Conservation (phyloP, 2,329 filamentous ascomycete genomes). For the Talaromyces sp. region DNA sequence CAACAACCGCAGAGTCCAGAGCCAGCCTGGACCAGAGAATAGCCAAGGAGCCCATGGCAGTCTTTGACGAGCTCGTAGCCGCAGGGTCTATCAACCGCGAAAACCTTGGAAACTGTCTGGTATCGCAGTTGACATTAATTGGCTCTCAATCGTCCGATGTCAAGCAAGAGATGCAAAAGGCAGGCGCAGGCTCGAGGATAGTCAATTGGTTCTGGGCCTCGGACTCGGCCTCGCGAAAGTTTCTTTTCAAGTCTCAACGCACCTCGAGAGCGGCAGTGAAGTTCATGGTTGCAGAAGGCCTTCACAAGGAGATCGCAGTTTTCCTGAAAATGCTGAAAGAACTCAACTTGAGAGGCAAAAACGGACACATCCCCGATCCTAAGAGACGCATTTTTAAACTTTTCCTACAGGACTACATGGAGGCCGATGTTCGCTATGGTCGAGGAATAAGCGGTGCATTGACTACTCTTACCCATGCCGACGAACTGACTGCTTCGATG, state of each 20-base stretch:
- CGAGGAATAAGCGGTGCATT: slow-evolving; percentile 27
- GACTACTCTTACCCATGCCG: slow-evolving; percentile 23
- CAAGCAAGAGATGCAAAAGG: slow-evolving; percentile 26
- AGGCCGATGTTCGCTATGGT: slow-evolving; percentile 30
- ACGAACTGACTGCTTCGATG: slow-evolving; percentile 16
- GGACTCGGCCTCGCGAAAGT: slow-evolving; percentile 21
- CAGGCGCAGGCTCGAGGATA: slow-evolving; percentile 28
- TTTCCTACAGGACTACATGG: slow-evolving; percentile 26
- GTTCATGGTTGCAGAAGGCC: slow-evolving; percentile 35
- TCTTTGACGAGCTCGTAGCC: slow-evolving; percentile 35
- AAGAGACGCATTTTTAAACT: slow-evolving; percentile 18
- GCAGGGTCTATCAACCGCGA: slow-evolving; percentile 27
- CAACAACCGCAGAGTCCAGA: slow-evolving; percentile 11
- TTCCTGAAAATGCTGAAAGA: slow-evolving; percentile 30
- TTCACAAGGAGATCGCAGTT: slow-evolving; percentile 26
- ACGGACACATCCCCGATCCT: slow-evolving; percentile 19
- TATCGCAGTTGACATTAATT: slow-evolving; percentile 27
- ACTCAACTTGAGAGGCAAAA: slow-evolving; percentile 20
- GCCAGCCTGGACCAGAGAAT: slow-evolving; percentile 16
- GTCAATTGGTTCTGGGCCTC: slow-evolving; percentile 38
- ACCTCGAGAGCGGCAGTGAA: slow-evolving; percentile 25
- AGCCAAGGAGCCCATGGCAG: slow-evolving; percentile 27
- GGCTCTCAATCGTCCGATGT: slow-evolving; percentile 17
- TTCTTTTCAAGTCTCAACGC: slow-evolving; percentile 24
- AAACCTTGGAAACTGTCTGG: slow-evolving; percentile 24